Evolutionary conservation across 2,329 filamentous ascomycete genomes (phyloP).

Genomic region (Monilinia aucupariae): DNA sequence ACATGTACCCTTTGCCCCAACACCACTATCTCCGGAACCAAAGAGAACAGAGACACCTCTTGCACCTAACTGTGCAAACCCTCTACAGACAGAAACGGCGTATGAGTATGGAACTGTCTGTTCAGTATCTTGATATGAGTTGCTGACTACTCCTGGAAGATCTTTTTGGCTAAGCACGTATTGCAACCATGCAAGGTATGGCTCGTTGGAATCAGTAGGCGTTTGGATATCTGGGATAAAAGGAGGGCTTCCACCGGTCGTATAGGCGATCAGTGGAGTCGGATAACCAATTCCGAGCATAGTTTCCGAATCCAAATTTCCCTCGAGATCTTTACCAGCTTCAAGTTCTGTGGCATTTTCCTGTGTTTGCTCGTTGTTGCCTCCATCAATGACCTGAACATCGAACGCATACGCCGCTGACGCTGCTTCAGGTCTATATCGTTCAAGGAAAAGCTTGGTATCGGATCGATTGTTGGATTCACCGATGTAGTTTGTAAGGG

Average conservation of each 20-base stretch:
- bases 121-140: constrained; percentile 55
- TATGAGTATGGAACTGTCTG: constrained; percentile 48
- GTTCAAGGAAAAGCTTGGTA: constrained; percentile 24
- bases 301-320: constrained; percentile 52
- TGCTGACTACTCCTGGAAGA: constrained; percentile 51
- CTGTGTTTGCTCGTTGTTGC: constrained; percentile 19
- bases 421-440: constrained; percentile 24
- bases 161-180: constrained; percentile 42
- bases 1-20: constrained; percentile 35
- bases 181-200: constrained; percentile 51
- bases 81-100: constrained; percentile 47
- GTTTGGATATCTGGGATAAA: constrained; percentile 42
- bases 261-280: constrained; percentile 48
- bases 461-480: constrained; percentile 29
- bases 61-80: constrained; percentile 48
- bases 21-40: constrained; percentile 48
- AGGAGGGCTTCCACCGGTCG: constrained; percentile 50
- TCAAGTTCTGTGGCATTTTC: constrained; percentile 19
- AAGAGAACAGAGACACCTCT: constrained; percentile 49
- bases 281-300: constrained; percentile 50
- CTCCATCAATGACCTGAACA: constrained; percentile 15
- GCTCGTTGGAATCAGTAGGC: constrained; percentile 41
- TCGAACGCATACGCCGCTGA: constrained; percentile 16
- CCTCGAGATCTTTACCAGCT: constrained; percentile 38
- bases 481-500: constrained; percentile 26